Conservation (phyloP, 306 rosid genomes). For the Dryas drummondii region DNA sequence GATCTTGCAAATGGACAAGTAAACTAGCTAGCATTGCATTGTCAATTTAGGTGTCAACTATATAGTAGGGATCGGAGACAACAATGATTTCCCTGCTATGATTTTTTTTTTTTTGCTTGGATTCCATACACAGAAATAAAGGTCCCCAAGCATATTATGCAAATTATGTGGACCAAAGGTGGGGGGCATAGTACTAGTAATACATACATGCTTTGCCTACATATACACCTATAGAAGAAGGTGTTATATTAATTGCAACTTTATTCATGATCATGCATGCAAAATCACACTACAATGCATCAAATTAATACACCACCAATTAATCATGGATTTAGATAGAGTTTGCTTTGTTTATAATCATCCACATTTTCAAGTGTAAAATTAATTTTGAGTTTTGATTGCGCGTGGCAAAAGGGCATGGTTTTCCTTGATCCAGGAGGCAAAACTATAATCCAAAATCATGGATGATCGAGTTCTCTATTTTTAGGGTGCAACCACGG, state of each 20-base stretch:
- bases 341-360: slow-evolving; percentile 25
- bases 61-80: slow-evolving; percentile 37
- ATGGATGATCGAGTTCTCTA: neutral
- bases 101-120: slow-evolving; percentile 39
- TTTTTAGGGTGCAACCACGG: neutral
- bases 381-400: too few species aligned
- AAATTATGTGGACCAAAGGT: neutral
- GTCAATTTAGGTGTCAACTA: slow-evolving; percentile 27
- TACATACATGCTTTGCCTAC: slow-evolving; percentile 1
- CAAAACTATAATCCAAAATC: neutral
- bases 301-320: neutral
- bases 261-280: neutral
- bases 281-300: slow-evolving; percentile 5
- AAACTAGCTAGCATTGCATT: slow-evolving; percentile 1
- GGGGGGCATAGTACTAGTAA: neutral
- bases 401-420: too few species aligned
- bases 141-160: slow-evolving; percentile 36
- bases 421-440: neutral
- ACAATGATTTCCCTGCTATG: slow-evolving; percentile 39
- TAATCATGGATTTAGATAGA: slow-evolving; percentile 11
- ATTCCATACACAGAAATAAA: slow-evolving; percentile 69
- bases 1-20: slow-evolving; percentile 24
- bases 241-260: neutral
- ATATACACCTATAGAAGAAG: too few species aligned
- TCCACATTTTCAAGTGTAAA: neutral